Evolutionary conservation across 2,329 filamentous ascomycete genomes (phyloP), one percentile per base, ranked within the genome.

Genomic region (Colletotrichum gloeosporioides): DNA sequence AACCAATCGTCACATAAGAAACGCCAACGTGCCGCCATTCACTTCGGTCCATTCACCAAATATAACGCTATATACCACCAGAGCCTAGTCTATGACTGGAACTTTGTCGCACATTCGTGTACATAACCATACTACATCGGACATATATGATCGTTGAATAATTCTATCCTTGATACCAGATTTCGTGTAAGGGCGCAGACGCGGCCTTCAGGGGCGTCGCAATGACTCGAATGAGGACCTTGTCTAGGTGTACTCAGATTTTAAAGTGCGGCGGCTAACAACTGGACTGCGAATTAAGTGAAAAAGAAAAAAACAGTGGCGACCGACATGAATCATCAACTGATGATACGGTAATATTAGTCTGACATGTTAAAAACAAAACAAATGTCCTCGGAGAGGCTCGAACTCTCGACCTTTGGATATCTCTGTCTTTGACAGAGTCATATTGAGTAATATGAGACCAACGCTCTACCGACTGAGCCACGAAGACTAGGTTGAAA

Each of bases 341-440:
- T 6, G 12, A 59, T 15, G 16, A 6, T 10, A 22, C 31, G 31
- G 31, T 32, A 32, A 32, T 22, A 22, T 22, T n/a, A 49, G 13
- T 10, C 18, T 5, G 18, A 22, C 12, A 5, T 22, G n/a, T 57
- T 18, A 16, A 34, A 32, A 32, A 44, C 3, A 15, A 39, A 36
- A 73, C 73, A 1, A 22, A 22, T 76, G 74, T 74, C 74, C 74
- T 64, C 67, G 53, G 74, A 64, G 67, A 76, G 74, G 74, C 70
- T 76, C 74, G 74, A 76, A 76, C 74, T 76, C 67, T 64, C 74
- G 74, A 76, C 74, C 74, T 76, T 76, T 76, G 73, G 73, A 76
- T 76, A 0, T 73, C 73, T 49, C 70, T 44, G 16, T 12, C 64
- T 62, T 9, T 0, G 8, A 29, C 15, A 69, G 70, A 29, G 70